phyloP scores from a whole-genome alignment of 306 rosid species.

The Gastrolobium villosum region DNA sequence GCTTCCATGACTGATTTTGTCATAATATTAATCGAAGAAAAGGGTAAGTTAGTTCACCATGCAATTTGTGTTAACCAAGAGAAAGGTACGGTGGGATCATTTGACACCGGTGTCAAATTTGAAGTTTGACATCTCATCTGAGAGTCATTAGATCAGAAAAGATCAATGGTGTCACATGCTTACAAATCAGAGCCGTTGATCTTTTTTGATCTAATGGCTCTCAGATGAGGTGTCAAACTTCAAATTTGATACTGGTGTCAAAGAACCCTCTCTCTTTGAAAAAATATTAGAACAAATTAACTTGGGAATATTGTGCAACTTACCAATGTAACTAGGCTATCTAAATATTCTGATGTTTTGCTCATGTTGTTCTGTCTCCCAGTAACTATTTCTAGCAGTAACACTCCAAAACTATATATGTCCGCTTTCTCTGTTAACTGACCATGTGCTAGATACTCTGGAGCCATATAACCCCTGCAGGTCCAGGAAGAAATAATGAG shows the following conservation, averaged over 20 bases:
- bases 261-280: too few species aligned
- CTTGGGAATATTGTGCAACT: slow-evolving; percentile 10
- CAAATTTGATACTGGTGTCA: too few species aligned
- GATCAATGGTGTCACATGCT: too few species aligned
- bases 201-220: too few species aligned
- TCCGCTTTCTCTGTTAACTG: slow-evolving; percentile 84
- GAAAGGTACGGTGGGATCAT: too few species aligned
- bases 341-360: slow-evolving; percentile 68
- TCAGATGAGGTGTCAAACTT: too few species aligned
- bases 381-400: slow-evolving; percentile 66
- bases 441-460: slow-evolving; percentile 88
- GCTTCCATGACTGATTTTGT: slow-evolving; percentile 75
- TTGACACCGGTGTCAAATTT: too few species aligned
- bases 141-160: too few species aligned
- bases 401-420: slow-evolving; percentile 78
- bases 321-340: slow-evolving; percentile 67
- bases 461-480: slow-evolving; percentile 86
- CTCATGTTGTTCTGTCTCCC: slow-evolving; percentile 75
- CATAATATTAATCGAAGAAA: not conserved
- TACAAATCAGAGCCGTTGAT: too few species aligned
- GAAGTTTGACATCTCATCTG: too few species aligned
- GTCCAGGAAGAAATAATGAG: not conserved
- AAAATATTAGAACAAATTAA: not conserved
- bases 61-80: not conserved
- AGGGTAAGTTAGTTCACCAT: slow-evolving; percentile 19